Percentiles rank a stretch among this genome's conserved stretches.
Conservation (phyloP, 805 yeast genomes). For the Nakazawaea siamensis region DNA sequence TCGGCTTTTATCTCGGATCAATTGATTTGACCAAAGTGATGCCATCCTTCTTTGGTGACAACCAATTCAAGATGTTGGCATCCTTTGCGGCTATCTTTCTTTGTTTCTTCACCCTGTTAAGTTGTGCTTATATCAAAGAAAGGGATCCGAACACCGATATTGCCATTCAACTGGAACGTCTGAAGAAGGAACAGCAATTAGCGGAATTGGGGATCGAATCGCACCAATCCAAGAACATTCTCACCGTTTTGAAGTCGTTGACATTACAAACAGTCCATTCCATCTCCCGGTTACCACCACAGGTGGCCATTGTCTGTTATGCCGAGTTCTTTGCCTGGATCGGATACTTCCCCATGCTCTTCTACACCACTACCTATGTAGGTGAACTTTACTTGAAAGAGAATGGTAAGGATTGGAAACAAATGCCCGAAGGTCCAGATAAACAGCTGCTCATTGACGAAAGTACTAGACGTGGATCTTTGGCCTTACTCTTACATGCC, state of each 20-base stretch:
- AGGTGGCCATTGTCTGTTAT: constrained; percentile 40
- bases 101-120: constrained; percentile 27
- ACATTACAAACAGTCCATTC: constrained; percentile 27
- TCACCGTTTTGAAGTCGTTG: constrained; percentile 17
- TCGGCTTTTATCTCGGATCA: constrained; percentile 48
- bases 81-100: constrained; percentile 33
- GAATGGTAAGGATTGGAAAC: constrained; percentile 28
- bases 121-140: constrained; percentile 36
- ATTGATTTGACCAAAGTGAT: constrained; percentile 29
- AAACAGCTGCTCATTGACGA: constrained; percentile 29
- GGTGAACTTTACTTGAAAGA: constrained; percentile 46
- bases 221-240: constrained; percentile 11
- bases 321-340: constrained; percentile 63
- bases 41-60: constrained; percentile 33
- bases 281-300: constrained; percentile 35
- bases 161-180: constrained; percentile 29
- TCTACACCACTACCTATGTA: constrained; percentile 58
- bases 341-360: constrained; percentile 59
- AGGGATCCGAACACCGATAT: constrained; percentile 37
- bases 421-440: constrained; percentile 28
- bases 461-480: constrained; percentile 42
- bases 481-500: constrained; percentile 42
- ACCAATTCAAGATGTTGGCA: constrained; percentile 46
- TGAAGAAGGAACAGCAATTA: constrained; percentile 23
- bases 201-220: constrained; percentile 26